Evolutionary conservation across 495 filamentous ascomycete genomes (phyloP).

Genomic region (Neurospora sp.): DNA sequence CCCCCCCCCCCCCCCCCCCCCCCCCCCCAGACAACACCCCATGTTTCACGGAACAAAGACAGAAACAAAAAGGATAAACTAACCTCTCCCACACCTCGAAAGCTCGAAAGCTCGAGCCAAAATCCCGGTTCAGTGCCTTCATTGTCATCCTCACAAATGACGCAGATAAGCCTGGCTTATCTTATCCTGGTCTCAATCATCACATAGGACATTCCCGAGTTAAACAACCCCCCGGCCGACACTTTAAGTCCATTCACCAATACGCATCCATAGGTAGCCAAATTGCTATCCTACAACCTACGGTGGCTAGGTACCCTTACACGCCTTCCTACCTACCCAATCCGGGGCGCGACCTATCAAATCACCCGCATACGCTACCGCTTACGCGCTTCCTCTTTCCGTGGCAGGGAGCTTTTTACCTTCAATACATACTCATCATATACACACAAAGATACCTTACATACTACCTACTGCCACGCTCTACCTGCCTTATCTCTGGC

Average conservation of each 20-base stretch:
- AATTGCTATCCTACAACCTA: background rate
- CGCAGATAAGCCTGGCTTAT: conserved; percentile 44
- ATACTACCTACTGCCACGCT: background rate
- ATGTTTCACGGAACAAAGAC: background rate
- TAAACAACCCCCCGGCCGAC: too few species aligned
- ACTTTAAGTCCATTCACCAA: conserved; percentile 7
- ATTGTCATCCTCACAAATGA: conserved; percentile 28
- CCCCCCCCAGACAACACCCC: background rate
- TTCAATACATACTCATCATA: background rate
- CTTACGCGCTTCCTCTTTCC: background rate
- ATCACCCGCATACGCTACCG: background rate
- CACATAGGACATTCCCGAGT: conserved; percentile 27
- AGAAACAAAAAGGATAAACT: background rate
- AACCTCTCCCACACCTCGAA: conserved; percentile 1
- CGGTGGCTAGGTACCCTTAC: background rate
- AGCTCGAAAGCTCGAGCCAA: conserved; percentile 2
- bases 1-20: too few species aligned
- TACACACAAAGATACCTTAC: background rate
- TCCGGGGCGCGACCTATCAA: background rate
- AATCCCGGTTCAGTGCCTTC: background rate
- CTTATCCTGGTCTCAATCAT: conserved; percentile 40
- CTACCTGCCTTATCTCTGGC: background rate
- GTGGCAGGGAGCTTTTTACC: background rate
- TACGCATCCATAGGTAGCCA: background rate
- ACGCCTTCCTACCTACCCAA: background rate